Percentiles rank a stretch among this genome's conserved stretches.
These are phyloP conservation scores for Saitozyma podzolica DNA, from an alignment of 768 basidiomycete genomes.

Conservation along the genomic window DNA sequence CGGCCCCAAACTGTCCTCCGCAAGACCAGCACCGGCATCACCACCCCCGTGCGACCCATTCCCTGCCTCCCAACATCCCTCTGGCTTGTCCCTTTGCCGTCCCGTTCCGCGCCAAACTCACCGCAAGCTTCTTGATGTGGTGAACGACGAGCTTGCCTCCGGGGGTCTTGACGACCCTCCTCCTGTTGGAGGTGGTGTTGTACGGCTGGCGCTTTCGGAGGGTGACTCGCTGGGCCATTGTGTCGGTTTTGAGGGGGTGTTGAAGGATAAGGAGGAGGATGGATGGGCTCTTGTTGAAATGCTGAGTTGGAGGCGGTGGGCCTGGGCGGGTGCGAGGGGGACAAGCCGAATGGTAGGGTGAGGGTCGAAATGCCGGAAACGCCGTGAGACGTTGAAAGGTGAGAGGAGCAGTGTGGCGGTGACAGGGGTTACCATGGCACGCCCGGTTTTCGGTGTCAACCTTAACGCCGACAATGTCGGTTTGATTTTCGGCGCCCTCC, in stretches of 20 bases:
- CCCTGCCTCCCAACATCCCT: background rate
- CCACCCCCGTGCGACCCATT: background rate
- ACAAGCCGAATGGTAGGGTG: too few species aligned
- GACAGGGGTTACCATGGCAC: too few species aligned
- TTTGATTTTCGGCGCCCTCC: too few species aligned
- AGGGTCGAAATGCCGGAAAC: background rate
- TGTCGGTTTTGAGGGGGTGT: slow-evolving; percentile 14
- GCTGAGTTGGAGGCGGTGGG: background rate
- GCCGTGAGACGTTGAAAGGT: too few species aligned
- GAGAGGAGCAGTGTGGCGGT: too few species aligned
- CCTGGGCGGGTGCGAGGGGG: too few species aligned
- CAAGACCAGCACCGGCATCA: background rate
- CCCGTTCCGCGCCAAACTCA: slow-evolving; percentile 35
- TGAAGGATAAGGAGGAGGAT: slow-evolving; percentile 3
- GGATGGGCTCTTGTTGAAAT: background rate
- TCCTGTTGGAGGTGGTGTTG: slow-evolving; percentile 95
- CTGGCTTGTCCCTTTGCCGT: background rate
- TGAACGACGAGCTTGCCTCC: slow-evolving; percentile 98
- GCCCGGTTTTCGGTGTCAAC: too few species aligned
- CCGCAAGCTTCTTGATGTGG: slow-evolving; percentile 90
- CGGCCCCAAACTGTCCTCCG: background rate
- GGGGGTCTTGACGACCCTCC: slow-evolving; percentile 95
- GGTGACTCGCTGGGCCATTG: slow-evolving; percentile 98
- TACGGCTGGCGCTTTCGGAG: slow-evolving; percentile 95
- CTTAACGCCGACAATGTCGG: too few species aligned